Evolutionary conservation across 2,329 filamentous ascomycete genomes (phyloP).

Genomic region (Alternaria panax): DNA sequence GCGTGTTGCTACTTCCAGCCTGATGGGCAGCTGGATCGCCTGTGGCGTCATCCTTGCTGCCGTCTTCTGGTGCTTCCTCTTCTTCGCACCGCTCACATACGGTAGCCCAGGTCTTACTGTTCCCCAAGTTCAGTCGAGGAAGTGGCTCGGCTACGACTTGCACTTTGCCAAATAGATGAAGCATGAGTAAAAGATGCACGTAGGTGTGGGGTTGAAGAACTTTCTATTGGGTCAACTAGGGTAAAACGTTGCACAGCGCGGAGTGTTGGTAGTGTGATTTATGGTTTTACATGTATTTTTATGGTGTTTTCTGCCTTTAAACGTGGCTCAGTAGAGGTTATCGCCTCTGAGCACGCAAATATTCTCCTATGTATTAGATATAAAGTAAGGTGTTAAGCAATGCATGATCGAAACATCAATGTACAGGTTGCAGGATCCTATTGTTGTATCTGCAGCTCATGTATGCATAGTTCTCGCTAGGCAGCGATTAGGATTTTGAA

Average conservation of each 20-base stretch:
- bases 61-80: slow-evolving; percentile 82
- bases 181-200: not conserved
- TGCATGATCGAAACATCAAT: not conserved
- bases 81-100: slow-evolving; percentile 94
- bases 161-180: slow-evolving; percentile 90
- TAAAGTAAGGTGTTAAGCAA: not conserved
- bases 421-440: not conserved
- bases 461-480: not conserved
- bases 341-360: not conserved
- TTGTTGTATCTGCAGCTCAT: not conserved
- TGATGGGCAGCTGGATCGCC: slow-evolving; percentile 81
- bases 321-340: not conserved
- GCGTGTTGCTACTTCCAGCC: slow-evolving; percentile 78
- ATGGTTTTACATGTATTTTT: slow-evolving; percentile 10
- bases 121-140: slow-evolving; percentile 78
- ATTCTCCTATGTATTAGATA: slow-evolving; percentile 11
- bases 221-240: slow-evolving; percentile 10
- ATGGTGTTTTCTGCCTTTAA: not conserved
- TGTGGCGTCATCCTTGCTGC: slow-evolving; percentile 71
- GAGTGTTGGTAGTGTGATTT: slow-evolving; percentile 9
- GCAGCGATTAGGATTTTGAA: not conserved
- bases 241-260: slow-evolving; percentile 16
- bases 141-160: slow-evolving; percentile 96
- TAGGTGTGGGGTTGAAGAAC: not conserved
- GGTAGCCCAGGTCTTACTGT: slow-evolving; percentile 88